Base-by-base conservation (phyloP, 2,329 filamentous ascomycete species). In the Talaromyces sp. region DNA sequence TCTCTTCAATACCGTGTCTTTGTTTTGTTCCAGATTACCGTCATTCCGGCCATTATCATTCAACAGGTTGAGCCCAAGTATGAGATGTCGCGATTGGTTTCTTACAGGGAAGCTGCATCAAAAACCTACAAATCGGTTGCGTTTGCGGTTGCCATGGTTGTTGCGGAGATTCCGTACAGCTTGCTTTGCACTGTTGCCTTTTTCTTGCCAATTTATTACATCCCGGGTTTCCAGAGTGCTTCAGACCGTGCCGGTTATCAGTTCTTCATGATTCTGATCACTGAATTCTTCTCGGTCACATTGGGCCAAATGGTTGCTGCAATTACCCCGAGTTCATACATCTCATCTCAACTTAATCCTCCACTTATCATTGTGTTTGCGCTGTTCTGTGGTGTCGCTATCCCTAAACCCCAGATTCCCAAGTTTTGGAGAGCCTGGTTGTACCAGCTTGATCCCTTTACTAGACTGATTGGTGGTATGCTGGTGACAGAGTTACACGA, bases 1-100 rank as follows among this genome's bases (percentile, higher is more conserved):
- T 91, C 89, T 1, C 83, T 97, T 4, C 93, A 97, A 77, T 91
- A 95, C 81, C 88, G 89, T 66, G 85, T 97, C 67, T 97, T 97
- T 77, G 87, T 94, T 77, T 91, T 95, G 76, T 97, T 97, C 85
- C 92, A 96, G 75, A 87, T 93, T 60, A 80, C 91, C 0, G 90
- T 96, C 24, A 83, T 97, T 31, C 92, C 92, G 0, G 90, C 91
- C 1, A 82, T 96, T 35, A 92, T 96, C 75, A 87, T 96, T 64
- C 87, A 88, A 0, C 92, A 96, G 73, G 90, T 96, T 62, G 90
- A 96, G 76, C 87, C 90, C 47, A 93, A 93, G 80, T 96, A 91
- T 76, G 89, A 93, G 73, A 82, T 93, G 72, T 88, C 90, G 67
- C 87, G 92, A 50, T 84, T 91, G 73, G 89, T 96, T 68, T 93